Percentiles rank a stretch among this genome's conserved stretches.
These are phyloP conservation scores for Suhomyces panamericanus DNA, from an alignment of 1,139 yeast genomes.

Conservation along the genomic window DNA sequence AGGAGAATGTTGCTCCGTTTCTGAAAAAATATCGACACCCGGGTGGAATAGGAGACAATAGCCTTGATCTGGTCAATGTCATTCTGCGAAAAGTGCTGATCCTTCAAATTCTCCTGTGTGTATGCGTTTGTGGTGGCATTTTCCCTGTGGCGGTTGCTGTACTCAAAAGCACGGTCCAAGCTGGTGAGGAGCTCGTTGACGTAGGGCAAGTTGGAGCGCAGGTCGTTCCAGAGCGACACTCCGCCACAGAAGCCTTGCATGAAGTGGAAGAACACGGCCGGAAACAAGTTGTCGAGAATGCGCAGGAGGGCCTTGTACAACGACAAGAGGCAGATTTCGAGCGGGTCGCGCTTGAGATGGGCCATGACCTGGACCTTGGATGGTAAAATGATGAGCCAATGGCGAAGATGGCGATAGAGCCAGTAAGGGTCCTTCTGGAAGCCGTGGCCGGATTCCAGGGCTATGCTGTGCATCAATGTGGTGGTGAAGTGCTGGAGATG, in stretches of 20 bases:
- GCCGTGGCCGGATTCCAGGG: conserved; percentile 2
- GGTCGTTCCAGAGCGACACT: conserved; percentile 15
- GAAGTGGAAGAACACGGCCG: conserved; percentile 24
- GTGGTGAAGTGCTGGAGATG: conserved; percentile 13
- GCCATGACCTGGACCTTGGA: conserved; percentile 20
- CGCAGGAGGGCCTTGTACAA: conserved; percentile 22
- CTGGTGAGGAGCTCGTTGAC: background rate
- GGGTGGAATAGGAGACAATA: conserved; percentile 21
- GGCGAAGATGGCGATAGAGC: conserved; percentile 24
- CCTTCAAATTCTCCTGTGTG: background rate
- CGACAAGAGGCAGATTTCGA: conserved; percentile 21
- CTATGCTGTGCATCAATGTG: conserved; percentile 11
- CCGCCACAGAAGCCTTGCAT: conserved; percentile 29
- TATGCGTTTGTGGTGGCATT: no score
- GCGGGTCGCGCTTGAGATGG: conserved; percentile 16
- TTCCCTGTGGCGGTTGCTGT: no score
- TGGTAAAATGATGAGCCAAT: conserved; percentile 30
- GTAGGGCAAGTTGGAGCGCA: background rate
- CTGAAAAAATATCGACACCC: conserved; percentile 26
- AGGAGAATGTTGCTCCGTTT: conserved; percentile 23
- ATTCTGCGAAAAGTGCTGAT: background rate
- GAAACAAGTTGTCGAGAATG: conserved; percentile 28
- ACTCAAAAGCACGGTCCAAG: background rate
- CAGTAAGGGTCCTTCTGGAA: conserved; percentile 13
- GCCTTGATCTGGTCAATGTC: background rate